Conservation (phyloP, 192 early-diverging fungal genomes). For the Umbelopsis sp. region DNA sequence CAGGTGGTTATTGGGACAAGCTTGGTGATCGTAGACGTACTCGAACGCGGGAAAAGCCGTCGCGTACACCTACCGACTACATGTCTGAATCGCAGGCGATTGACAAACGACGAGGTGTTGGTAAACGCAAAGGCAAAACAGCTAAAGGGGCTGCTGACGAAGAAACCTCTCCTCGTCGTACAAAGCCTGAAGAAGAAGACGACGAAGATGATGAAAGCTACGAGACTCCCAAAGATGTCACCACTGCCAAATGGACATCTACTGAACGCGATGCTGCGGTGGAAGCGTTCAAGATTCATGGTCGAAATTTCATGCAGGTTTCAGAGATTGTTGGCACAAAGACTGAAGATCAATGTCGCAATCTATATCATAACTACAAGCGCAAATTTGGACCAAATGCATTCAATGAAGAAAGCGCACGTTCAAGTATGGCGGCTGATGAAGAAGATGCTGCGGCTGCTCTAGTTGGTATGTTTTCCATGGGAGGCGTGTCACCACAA, state of each 20-base stretch:
- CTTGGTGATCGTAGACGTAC: constrained; percentile 28
- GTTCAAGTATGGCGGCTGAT: constrained; percentile 31
- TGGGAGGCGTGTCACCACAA: constrained; percentile 25
- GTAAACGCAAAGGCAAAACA: constrained; percentile 26
- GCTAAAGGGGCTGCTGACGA: constrained; percentile 17
- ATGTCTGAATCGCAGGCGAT: constrained; percentile 27
- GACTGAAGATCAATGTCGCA: constrained; percentile 76
- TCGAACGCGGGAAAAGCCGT: constrained; percentile 10
- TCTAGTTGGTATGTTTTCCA: constrained; percentile 42
- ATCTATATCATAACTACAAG: constrained; percentile 78
- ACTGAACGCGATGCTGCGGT: constrained; percentile 64
- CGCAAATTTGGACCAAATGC: constrained; percentile 64
- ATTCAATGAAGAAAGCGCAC: constrained; percentile 46
- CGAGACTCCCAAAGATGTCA: constrained; percentile 20
- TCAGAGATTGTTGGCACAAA: constrained; percentile 74
- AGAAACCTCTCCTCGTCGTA: constrained; percentile 4
- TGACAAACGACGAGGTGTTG: constrained; percentile 36
- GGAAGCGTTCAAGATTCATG: constrained; percentile 65
- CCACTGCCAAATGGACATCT: constrained; percentile 55
- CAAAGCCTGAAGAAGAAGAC: constrained; percentile 18
- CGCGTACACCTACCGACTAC: constrained; percentile 1
- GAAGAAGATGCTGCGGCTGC: constrained; percentile 48
- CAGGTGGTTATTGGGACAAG: constrained; percentile 41
- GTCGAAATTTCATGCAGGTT: constrained; percentile 73
- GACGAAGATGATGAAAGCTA: constrained; percentile 29